Evolutionary conservation across 305 asterid genomes (phyloP).

Genomic region (Fraxinus albicans): DNA sequence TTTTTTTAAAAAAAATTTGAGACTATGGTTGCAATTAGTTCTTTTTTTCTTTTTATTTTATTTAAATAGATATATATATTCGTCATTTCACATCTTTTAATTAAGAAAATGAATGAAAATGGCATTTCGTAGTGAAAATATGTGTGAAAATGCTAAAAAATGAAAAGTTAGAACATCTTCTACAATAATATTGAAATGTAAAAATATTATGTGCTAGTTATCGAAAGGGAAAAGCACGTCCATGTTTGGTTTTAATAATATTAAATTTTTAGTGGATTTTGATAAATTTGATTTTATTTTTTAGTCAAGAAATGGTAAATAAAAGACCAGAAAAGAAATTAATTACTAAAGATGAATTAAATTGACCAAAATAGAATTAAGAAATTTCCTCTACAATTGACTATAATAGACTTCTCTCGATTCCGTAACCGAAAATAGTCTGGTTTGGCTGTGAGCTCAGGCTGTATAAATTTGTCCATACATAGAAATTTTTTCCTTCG

Average conservation of each 20-base stretch:
- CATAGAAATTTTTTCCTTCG: neutral
- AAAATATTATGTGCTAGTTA: too few relatives aligned
- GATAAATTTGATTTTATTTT: neutral
- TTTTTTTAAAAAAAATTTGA: too few relatives aligned
- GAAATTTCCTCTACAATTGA: neutral
- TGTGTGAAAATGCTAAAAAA: too few relatives aligned
- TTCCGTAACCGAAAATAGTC: neutral
- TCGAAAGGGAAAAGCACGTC: neutral
- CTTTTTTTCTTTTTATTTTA: too few relatives aligned
- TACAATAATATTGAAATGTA: too few relatives aligned
- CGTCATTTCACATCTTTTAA: too few relatives aligned
- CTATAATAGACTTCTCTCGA: neutral
- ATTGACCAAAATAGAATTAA: neutral
- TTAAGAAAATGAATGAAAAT: too few relatives aligned
- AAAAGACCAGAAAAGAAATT: neutral
- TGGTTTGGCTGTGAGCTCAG: neutral
- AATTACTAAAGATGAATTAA: neutral
- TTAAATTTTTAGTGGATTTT: too few relatives aligned
- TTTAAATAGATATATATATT: too few relatives aligned
- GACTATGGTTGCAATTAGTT: too few relatives aligned
- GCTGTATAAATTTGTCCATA: constrained; percentile 30
- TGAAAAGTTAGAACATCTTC: too few relatives aligned
- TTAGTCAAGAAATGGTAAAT: neutral
- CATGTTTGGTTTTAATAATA: neutral
- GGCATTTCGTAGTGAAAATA: too few relatives aligned